Evolutionary conservation across 2,329 filamentous ascomycete genomes (phyloP).

Genomic region (Trichoderma gracile): DNA sequence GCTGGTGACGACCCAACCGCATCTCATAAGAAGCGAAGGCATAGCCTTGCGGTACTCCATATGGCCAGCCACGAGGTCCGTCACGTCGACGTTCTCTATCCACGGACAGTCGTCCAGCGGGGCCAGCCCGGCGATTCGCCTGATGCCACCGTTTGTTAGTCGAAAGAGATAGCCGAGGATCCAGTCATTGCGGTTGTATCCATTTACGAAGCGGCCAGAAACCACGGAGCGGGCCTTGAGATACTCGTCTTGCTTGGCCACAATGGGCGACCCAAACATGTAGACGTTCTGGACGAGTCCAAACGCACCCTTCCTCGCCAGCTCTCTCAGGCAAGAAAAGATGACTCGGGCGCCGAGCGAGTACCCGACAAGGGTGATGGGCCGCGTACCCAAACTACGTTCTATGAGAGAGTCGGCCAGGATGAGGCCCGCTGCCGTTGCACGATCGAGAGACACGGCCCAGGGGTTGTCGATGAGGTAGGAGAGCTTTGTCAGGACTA

Average conservation of each 20-base stretch:
- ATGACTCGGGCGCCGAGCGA: constrained; percentile 91
- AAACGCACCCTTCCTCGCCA: constrained; percentile 78
- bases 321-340: constrained; percentile 84
- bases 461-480: constrained; percentile 98
- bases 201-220: constrained; percentile 90
- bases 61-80: constrained; percentile 81
- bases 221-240: constrained; percentile 79
- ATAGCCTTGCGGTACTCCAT: constrained; percentile 96
- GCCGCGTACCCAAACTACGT: constrained; percentile 84
- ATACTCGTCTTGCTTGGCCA: constrained; percentile 90
- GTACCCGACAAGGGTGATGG: constrained; percentile 91
- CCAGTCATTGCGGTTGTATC: constrained; percentile 94
- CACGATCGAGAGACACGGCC: constrained; percentile 92
- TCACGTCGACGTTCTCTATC: constrained; percentile 87
- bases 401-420: constrained; percentile 92
- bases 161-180: constrained; percentile 96
- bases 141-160: constrained; percentile 87
- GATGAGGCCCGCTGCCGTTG: constrained; percentile 84
- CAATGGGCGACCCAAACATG: constrained; percentile 87
- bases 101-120: constrained; percentile 74
- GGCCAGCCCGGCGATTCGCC: constrained; percentile 80
- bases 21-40: constrained; percentile 81
- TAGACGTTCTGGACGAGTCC: constrained; percentile 95
- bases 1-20: constrained; percentile 87
- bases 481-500: constrained; percentile 88